These are phyloP conservation scores for Sporisorium reilianum DNA, from an alignment of 1,284 basidiomycete species.

Conservation along the genomic window DNA sequence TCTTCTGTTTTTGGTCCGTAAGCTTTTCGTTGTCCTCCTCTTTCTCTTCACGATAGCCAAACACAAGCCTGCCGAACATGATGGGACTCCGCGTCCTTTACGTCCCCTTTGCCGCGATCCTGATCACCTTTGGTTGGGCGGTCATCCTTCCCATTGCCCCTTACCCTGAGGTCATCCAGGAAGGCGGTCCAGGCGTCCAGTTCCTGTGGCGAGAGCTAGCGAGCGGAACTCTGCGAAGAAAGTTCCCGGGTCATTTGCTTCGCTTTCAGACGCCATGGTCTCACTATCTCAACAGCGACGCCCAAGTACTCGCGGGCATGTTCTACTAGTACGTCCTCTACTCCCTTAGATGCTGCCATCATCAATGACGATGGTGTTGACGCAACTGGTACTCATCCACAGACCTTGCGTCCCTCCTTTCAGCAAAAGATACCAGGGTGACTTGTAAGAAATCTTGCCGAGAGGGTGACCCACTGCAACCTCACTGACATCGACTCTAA, in stretches of 20 bases:
- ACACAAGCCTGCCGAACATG: too few relatives aligned
- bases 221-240: not conserved
- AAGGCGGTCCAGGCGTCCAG: not conserved
- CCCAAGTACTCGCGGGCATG: not conserved
- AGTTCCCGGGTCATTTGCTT: not conserved
- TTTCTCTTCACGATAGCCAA: too few relatives aligned
- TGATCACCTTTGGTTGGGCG: not conserved
- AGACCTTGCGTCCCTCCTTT: too few relatives aligned
- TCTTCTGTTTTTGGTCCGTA: too few relatives aligned
- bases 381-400: too few relatives aligned
- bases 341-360: too few relatives aligned
- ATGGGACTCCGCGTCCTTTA: not conserved
- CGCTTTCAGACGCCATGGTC: constrained; percentile 1
- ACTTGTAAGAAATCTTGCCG: not conserved
- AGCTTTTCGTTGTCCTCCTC: too few relatives aligned
- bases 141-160: not conserved
- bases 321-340: not conserved
- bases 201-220: not conserved
- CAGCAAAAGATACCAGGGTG: not conserved
- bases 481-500: not conserved
- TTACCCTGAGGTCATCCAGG: not conserved
- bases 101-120: not conserved
- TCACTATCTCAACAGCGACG: not conserved
- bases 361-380: too few relatives aligned
- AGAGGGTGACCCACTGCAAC: not conserved